Evolutionary conservation across 2,329 filamentous ascomycete genomes (phyloP).

Genomic region (Fusarium ambrosium): DNA sequence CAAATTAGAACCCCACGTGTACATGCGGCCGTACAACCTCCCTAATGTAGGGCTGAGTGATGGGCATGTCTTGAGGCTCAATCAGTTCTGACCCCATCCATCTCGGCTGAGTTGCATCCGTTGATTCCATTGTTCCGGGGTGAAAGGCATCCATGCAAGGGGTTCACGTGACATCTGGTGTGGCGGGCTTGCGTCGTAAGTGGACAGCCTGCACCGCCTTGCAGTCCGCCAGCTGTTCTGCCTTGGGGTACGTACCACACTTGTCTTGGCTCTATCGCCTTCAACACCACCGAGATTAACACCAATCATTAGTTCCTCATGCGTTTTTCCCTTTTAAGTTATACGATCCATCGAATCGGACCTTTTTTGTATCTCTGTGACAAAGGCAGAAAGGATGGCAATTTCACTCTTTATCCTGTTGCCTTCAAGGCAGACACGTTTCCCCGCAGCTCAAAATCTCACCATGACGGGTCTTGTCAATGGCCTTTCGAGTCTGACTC

Average conservation of each 20-base stretch:
- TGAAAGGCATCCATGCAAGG: background rate
- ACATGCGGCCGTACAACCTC: background rate
- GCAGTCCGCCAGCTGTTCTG: conserved; percentile 21
- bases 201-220: conserved; percentile 17
- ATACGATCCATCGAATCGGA: background rate
- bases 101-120: background rate
- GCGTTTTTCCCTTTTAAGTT: background rate
- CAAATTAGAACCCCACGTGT: conserved; percentile 10
- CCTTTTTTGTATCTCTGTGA: background rate
- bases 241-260: conserved; percentile 11
- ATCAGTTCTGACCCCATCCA: background rate
- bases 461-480: background rate
- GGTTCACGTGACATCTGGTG: background rate
- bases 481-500: background rate
- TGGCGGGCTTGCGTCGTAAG: conserved; percentile 3
- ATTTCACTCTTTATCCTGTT: background rate
- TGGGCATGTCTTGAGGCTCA: conserved; percentile 9
- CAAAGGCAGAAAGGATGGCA: background rate
- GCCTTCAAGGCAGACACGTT: conserved; percentile 20
- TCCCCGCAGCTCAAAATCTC: background rate
- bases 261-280: background rate
- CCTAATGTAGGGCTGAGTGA: background rate
- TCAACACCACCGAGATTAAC: background rate
- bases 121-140: background rate
- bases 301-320: background rate